Evolutionary conservation across 179 eudicot species (phyloP), one percentile per base, ranked within the genome.

Genomic region (Patellifolia procumbens): DNA sequence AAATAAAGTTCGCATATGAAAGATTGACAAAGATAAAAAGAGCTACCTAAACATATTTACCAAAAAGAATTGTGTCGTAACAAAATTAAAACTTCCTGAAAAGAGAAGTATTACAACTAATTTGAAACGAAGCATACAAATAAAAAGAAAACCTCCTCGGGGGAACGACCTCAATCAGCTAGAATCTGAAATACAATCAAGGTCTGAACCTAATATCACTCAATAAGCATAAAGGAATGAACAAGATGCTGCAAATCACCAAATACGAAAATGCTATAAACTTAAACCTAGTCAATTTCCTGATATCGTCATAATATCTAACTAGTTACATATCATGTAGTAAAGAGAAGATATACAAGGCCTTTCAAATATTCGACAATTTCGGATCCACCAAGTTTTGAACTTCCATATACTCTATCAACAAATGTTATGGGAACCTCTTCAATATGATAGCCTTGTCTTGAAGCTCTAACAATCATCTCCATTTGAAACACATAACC

Each of bases 401-500:
- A 94, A 86, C 87, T 94, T 64, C 98, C 97, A 73, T 84, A 92
- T 26, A 94, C 95, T 88, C 97, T 82, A 82, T 91, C 98, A 4
- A 94, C 98, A 70, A 94, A 91, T 74, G 93, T 94, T 76, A 94
- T 94, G 37, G 98, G 98, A 29, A 91, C 95, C 97, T 95, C 99
- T 86, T 93, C 92, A 71, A 92, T 95, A 78, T 81, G 95, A 82
- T 89, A 88, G 37, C 95, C 97, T 87, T 92, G 86, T 81, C 98
- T 88, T 81, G 97, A 85, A 81, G 99, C 97, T 82, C 99, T 82
- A 72, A 94, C 98, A 76, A 92, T 94, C 91, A 93, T 93, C 87
- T 93, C 97, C 99, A 95, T 95, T 89, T 91, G 97, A 79, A 91
- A 91, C 73, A 95, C 97, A 65, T 95, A 91, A 28, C 97, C 99